These are phyloP conservation scores for Vanrija sp. DNA, from an alignment of 1,284 basidiomycete genomes.

Conservation along the genomic window DNA sequence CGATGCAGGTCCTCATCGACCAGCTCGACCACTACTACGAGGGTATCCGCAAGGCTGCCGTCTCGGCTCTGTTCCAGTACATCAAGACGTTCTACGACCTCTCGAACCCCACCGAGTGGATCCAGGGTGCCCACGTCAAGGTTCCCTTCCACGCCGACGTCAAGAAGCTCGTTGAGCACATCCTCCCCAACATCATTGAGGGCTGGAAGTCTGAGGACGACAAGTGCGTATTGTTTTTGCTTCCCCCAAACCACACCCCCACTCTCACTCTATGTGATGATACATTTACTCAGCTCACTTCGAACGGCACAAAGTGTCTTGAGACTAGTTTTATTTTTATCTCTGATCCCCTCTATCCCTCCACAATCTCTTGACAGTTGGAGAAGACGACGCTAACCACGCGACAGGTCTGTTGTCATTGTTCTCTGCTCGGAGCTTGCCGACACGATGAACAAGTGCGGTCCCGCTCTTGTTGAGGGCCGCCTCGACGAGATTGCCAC, in stretches of 20 bases:
- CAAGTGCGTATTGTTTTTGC: constrained; percentile 65
- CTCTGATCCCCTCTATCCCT: constrained; percentile 34
- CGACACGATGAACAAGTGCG: constrained; percentile 85
- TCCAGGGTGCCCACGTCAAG: constrained; percentile 61
- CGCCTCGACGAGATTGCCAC: constrained; percentile 69
- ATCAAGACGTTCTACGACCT: constrained; percentile 90
- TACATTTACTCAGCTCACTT: constrained; percentile 79
- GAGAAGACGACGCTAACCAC: constrained; percentile 10
- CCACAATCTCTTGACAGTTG: constrained; percentile 21
- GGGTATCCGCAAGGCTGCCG: constrained; percentile 92
- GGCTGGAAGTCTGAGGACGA: constrained; percentile 95
- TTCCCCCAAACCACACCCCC: constrained; percentile 4
- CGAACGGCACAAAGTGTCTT: constrained; percentile 58
- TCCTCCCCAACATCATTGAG: constrained; percentile 73
- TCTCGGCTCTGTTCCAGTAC: constrained; percentile 83
- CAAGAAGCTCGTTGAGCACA: constrained; percentile 73
- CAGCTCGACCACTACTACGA: constrained; percentile 93
- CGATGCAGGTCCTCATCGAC: constrained; percentile 74
- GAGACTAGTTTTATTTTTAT: constrained; percentile 53
- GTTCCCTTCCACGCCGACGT: constrained; percentile 69
- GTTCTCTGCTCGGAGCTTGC: constrained; percentile 80
- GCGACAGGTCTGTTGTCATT: constrained; percentile 73
- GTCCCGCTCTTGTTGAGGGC: constrained; percentile 73
- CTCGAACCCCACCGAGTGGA: constrained; percentile 76
- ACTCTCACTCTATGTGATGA: constrained; percentile 55